Evolutionary conservation across 106 monocot species (phyloP), one percentile per base, ranked within the genome.

Genomic region (Acorus gramineus): DNA sequence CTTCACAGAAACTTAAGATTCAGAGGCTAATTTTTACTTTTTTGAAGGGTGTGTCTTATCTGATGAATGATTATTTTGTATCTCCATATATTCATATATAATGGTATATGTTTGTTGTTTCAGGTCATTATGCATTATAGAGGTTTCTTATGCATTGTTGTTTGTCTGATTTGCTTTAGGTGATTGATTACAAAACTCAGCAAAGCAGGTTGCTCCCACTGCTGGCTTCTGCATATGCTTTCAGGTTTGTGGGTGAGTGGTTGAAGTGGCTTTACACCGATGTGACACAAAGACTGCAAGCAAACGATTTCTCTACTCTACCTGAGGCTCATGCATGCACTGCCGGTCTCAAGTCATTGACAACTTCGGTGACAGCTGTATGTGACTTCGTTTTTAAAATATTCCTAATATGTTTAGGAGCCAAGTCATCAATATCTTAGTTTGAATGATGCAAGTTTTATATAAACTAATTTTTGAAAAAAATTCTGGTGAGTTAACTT

Each of bases 281-380:
- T 74, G 90, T 96, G 56, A 87, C 76, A 11, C 76, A 82, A 63
- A 87, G 80, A 72, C 70, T 96, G 53, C 77, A 87, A 73, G 78
- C 80, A 4, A 87, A 73, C 66, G 95, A 96, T 60, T 96, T 90
- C 66, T 82, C 95, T 44, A 96, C 95, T 52, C 72, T 96, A 59
- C 84, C 87, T 60, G 95, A 96, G 64, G 95, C 73, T 51, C 95
- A 96, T 87, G 95, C 95, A 13, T 96, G 95, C 76, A 96, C 95
- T 14, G 90, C 95, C 79, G 95, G 95, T 54, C 71, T 96, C 74
- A 96, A 96, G 73, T 90, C 95, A 4, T 65, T 96, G 61, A 96
- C 95, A 58, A 90, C 95, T 13, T 82, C 86, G 52, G 69, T 56
- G 28, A 87, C 95, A 43, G 95, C 95, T 60, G 95, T 96, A 82